Evolutionary conservation across 2,329 filamentous ascomycete genomes (phyloP), one percentile per base, ranked within the genome.

Genomic region (Triangularia verruculosa): DNA sequence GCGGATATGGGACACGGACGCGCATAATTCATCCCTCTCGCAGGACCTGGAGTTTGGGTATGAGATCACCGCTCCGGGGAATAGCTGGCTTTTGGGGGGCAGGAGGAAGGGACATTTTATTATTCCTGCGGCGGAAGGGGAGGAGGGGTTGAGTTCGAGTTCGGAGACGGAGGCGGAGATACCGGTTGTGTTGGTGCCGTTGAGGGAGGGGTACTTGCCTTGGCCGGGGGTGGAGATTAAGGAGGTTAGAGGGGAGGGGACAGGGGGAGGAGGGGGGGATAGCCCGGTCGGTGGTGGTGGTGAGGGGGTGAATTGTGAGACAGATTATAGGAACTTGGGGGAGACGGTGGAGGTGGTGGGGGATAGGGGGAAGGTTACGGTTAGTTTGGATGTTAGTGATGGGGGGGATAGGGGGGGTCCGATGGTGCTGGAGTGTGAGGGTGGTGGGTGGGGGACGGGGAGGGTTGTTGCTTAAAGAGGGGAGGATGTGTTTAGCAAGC

Each of bases 81-180:
- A 94, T 43, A 83, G 86, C 0, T 98, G 94, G 94, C 84, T 97
- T 1, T 79, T 98, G 2, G 93, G 92, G 22, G 94, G 93, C 0
- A 86, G 89, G 52, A 84, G 91, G 57, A 90, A 91, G 67, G 91
- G 89, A 0, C 90, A 92, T 72, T 96, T 97, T 71, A 83, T 83
- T 6, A 86, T 89, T 28, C 82, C 85, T 0, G 75, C 74, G 0
- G 57, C 66, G 1, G 28, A 66, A 2, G 43, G 71, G 8, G 17
- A 56, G 22, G 52, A n/a, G 4, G 67, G 64, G 4, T 66, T 75
- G 20, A 74, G 75, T 27, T 80, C 79, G 7, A 80, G 79, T 6
- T 74, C 79, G 1, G 76, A 80, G 15, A 82, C 79, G 0, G 82
- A 86, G 69, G 80, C 82, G 1, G 77, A 83, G 61, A 83, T 96